Evolutionary conservation across 495 filamentous ascomycete genomes (phyloP).

Genomic region (Penicillium goetzii): DNA sequence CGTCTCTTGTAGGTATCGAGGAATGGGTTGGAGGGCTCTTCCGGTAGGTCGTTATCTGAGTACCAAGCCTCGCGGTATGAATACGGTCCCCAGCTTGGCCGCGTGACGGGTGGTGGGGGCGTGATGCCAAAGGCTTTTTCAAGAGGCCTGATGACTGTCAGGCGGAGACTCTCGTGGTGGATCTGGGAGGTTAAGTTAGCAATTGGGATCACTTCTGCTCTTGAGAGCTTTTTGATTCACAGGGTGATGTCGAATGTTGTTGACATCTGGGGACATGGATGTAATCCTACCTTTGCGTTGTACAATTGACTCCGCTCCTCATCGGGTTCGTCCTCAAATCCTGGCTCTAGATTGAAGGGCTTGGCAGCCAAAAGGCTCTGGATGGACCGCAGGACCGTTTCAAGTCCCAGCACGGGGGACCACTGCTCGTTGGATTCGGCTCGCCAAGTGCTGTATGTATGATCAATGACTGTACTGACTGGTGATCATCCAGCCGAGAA

Average conservation of each 20-base stretch:
- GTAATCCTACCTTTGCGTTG: constrained; percentile 70
- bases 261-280: not conserved
- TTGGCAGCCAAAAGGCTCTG: constrained; percentile 94
- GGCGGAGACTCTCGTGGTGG: constrained; percentile 83
- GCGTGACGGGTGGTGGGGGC: constrained; percentile 21
- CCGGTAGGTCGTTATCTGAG: constrained; percentile 9
- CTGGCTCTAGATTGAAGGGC: constrained; percentile 95
- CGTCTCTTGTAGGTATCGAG: constrained; percentile 87
- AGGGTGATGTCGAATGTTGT: not conserved
- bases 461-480: constrained; percentile 1
- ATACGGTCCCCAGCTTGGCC: constrained; percentile 45
- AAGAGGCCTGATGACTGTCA: constrained; percentile 83
- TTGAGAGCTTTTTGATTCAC: not conserved
- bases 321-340: constrained; percentile 81
- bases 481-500: not conserved
- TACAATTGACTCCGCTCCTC: constrained; percentile 80
- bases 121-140: constrained; percentile 72
- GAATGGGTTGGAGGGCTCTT: constrained; percentile 70
- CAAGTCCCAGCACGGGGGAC: constrained; percentile 93
- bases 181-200: constrained; percentile 58
- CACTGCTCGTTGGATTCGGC: constrained; percentile 89
- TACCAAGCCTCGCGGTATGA: too few species aligned
- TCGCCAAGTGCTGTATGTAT: constrained; percentile 76
- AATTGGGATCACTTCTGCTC: not conserved
- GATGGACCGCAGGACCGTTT: constrained; percentile 93